phyloP scores from a whole-genome alignment of 2,329 filamentous ascomycete genomes.

The Phyllosticta citribraziliensis region DNA sequence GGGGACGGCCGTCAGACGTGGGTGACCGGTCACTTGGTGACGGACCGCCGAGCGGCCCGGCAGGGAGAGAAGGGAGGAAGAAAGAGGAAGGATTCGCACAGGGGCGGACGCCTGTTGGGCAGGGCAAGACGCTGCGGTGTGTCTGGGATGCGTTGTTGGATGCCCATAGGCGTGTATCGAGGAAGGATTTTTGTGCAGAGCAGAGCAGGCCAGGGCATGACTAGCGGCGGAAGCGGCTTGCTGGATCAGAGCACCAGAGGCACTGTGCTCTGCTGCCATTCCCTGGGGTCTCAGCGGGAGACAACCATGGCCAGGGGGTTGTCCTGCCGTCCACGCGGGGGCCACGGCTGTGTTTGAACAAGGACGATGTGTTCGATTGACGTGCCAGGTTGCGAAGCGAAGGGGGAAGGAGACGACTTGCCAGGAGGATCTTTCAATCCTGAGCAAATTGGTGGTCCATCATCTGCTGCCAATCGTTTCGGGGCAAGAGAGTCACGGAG shows the following conservation, averaged over 20 bases:
- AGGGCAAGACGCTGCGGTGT: not conserved
- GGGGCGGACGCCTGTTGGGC: not conserved
- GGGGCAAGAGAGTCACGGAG: too few relatives aligned
- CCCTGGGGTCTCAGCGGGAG: not conserved
- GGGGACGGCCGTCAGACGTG: not conserved
- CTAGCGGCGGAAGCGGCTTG: not conserved
- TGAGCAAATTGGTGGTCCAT: not conserved
- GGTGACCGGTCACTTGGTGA: not conserved
- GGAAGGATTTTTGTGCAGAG: not conserved
- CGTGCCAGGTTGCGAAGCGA: not conserved
- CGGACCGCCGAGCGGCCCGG: not conserved
- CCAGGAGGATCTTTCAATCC: not conserved
- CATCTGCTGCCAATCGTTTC: not conserved
- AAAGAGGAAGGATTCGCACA: not conserved
- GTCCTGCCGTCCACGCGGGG: too few relatives aligned
- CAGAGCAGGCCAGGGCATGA: not conserved
- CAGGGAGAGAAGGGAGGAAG: not conserved
- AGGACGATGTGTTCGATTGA: not conserved
- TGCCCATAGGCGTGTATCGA: not conserved
- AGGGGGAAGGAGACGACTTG: not conserved
- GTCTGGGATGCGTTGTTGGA: not conserved
- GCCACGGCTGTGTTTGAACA: not conserved
- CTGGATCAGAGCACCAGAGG: not conserved
- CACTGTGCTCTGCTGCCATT: not conserved
- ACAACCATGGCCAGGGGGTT: not conserved